Conservation (phyloP, 176 grass and related monocot species). For the Melocanna baccifera region DNA sequence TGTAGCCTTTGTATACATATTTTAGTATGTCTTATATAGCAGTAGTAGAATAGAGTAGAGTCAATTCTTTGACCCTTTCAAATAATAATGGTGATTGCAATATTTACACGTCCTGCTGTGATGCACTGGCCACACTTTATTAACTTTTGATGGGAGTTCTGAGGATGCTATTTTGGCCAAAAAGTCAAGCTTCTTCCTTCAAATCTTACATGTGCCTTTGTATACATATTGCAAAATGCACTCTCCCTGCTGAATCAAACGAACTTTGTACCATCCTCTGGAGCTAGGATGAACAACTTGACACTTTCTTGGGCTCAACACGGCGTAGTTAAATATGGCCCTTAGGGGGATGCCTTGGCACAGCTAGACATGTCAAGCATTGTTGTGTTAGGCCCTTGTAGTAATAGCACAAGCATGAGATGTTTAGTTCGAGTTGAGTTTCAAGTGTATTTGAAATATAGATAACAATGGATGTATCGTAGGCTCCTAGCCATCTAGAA, state of each 20-base stretch:
- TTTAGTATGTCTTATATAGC: neutral
- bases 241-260: neutral
- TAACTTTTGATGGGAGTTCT: neutral
- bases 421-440: neutral
- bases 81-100: conserved; percentile 3
- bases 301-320: neutral
- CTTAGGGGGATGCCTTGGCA: neutral
- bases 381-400: neutral
- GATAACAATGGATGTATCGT: neutral
- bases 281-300: neutral
- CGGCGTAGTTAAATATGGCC: neutral
- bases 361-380: neutral
- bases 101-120: neutral
- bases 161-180: neutral
- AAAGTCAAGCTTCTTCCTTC: neutral
- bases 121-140: neutral
- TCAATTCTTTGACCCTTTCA: neutral
- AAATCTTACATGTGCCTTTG: neutral
- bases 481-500: neutral
- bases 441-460: neutral
- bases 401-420: neutral
- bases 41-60: neutral
- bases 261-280: neutral
- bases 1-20: neutral
- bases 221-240: neutral